Evolutionary conservation across 495 filamentous ascomycete genomes (phyloP).

Genomic region (Penicillium cosmopolitanum): DNA sequence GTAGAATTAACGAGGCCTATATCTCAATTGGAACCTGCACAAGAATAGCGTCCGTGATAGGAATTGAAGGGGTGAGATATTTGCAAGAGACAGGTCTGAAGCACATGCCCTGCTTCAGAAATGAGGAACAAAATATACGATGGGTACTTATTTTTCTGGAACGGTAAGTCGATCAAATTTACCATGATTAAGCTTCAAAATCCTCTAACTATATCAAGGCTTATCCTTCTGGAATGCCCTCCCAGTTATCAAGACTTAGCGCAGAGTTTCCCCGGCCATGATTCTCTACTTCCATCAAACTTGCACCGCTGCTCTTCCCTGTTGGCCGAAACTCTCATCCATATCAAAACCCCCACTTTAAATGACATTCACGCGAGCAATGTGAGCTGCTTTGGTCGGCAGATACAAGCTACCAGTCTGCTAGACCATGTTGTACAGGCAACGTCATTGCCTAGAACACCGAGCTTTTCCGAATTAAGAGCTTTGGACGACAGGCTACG

Average conservation of each 20-base stretch:
- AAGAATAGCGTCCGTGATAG: constrained; percentile 28
- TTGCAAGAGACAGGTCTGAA: not conserved
- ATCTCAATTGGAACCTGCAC: constrained; percentile 33
- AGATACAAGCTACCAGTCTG: constrained; percentile 6
- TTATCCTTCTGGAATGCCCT: constrained; percentile 7
- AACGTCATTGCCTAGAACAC: not conserved
- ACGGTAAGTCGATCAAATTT: constrained; percentile 17
- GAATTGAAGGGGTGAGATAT: constrained; percentile 12
- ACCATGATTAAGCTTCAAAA: not conserved
- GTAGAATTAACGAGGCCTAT: constrained; percentile 31
- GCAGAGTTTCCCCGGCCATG: not conserved
- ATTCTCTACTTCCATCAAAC: constrained; percentile 6
- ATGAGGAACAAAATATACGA: constrained; percentile 30
- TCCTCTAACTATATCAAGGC: not conserved
- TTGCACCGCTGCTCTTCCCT: not conserved
- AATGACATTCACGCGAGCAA: not conserved
- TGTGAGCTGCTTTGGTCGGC: constrained; percentile 9
- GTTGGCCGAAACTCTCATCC: not conserved
- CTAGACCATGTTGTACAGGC: constrained; percentile 3
- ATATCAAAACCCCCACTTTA: not conserved
- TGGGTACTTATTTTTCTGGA: constrained; percentile 37
- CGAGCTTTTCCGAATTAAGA: not conserved
- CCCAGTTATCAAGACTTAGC: constrained; percentile 1
- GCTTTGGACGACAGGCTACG: constrained; percentile 7
- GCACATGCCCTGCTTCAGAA: not conserved